Conservation (phyloP, 768 basidiomycete species). For the Lactarius quietus region DNA sequence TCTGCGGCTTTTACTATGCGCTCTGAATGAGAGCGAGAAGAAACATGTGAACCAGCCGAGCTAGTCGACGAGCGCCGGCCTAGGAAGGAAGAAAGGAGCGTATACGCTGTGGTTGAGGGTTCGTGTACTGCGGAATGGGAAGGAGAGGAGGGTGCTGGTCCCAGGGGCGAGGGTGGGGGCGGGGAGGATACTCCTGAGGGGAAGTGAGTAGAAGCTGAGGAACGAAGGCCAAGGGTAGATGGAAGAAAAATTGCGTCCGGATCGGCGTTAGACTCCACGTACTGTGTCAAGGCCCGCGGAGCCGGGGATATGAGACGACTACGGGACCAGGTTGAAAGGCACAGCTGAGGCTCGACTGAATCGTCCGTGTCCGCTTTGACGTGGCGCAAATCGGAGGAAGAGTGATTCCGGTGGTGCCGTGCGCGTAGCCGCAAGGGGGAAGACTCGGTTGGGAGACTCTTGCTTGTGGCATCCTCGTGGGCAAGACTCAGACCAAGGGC, state of each 20-base stretch:
- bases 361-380: background rate
- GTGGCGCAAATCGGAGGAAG: conserved; percentile 18
- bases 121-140: conserved; percentile 10
- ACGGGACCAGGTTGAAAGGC: conserved; percentile 50
- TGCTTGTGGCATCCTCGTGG: conserved; percentile 27
- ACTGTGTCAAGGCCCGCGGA: conserved; percentile 74
- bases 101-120: conserved; percentile 53
- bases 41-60: conserved; percentile 8
- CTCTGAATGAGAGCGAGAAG: conserved; percentile 7
- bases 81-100: conserved; percentile 58
- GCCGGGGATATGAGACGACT: conserved; percentile 59
- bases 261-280: conserved; percentile 55
- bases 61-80: conserved; percentile 23
- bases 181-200: conserved; percentile 24
- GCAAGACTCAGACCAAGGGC: conserved; percentile 11
- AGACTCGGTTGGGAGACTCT: conserved; percentile 31
- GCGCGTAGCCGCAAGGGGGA: conserved; percentile 18
- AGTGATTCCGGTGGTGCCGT: conserved; percentile 10
- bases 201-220: conserved; percentile 25
- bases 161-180: background rate
- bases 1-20: conserved; percentile 5
- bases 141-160: background rate
- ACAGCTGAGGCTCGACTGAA: conserved; percentile 40
- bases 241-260: conserved; percentile 56
- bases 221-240: conserved; percentile 64